phyloP scores from a whole-genome alignment of 2,329 filamentous ascomycete species.

The Phialemoniopsis sp. region DNA sequence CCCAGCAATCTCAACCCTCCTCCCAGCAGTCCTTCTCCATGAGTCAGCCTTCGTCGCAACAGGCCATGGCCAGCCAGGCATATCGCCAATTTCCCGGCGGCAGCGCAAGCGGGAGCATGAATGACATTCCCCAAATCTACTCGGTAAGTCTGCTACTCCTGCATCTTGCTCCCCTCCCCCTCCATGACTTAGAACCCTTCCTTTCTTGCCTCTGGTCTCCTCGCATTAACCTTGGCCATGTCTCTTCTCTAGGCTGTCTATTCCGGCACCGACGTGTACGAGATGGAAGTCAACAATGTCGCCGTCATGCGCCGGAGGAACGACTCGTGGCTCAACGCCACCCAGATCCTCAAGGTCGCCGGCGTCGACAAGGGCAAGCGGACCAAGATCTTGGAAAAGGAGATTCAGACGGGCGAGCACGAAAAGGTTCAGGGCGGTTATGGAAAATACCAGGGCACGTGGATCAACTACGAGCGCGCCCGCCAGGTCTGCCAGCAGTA shows the following conservation, averaged over 20 bases:
- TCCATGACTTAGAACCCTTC: constrained; percentile 9
- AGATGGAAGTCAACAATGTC: constrained; percentile 93
- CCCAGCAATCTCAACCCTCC: constrained; percentile 42
- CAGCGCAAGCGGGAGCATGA: constrained; percentile 22
- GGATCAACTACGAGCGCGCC: constrained; percentile 92
- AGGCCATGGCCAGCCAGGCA: constrained; percentile 27
- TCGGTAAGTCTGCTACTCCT: constrained; percentile 39
- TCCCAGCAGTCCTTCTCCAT: constrained; percentile 54
- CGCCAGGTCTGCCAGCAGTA: constrained; percentile 85
- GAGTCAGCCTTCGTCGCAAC: constrained; percentile 47
- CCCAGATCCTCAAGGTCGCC: constrained; percentile 95
- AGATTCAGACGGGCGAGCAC: constrained; percentile 92
- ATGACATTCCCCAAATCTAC: constrained; percentile 52
- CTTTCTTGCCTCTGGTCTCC: neutral
- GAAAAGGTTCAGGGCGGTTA: constrained; percentile 99
- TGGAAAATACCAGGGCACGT: constrained; percentile 98
- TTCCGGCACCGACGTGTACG: constrained; percentile 93
- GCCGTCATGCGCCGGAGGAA: constrained; percentile 94
- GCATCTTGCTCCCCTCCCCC: constrained; percentile 1
- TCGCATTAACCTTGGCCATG: neutral
- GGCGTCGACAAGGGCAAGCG: constrained; percentile 97
- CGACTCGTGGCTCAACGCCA: constrained; percentile 97
- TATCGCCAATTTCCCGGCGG: constrained; percentile 34
- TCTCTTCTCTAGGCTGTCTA: constrained; percentile 65
- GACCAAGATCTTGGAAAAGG: constrained; percentile 96